A percentile compares a stretch with the other conserved stretches of the same genome.
These are phyloP conservation scores for Mollisia scopiformis DNA, from an alignment of 2,329 filamentous ascomycete genomes.

Conservation along the genomic window DNA sequence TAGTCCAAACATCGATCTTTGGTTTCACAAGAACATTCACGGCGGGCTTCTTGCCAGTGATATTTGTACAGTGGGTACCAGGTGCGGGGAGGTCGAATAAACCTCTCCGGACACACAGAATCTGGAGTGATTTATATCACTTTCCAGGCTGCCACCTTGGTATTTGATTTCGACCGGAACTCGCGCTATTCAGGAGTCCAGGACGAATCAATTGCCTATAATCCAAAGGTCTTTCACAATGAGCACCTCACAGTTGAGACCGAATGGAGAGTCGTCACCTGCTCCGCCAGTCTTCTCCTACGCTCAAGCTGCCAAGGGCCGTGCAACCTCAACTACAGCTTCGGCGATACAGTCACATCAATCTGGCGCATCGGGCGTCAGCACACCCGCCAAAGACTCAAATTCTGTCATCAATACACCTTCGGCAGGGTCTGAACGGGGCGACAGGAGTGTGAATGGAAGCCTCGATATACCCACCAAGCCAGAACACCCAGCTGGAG, in stretches of 20 bases:
- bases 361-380: slow-evolving; percentile 34
- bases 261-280: slow-evolving; percentile 36
- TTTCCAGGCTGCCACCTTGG: slow-evolving; percentile 21
- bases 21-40: slow-evolving; percentile 5
- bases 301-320: slow-evolving; percentile 90
- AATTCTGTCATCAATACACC: slow-evolving; percentile 32
- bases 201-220: slow-evolving; percentile 6
- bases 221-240: slow-evolving; percentile 37
- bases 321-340: slow-evolving; percentile 39
- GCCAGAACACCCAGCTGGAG: slow-evolving; percentile 19
- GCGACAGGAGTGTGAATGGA: slow-evolving; percentile 31
- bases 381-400: slow-evolving; percentile 34
- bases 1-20: slow-evolving; percentile 4
- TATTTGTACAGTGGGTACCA: slow-evolving; percentile 21
- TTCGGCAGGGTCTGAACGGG: slow-evolving; percentile 29
- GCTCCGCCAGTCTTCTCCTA: slow-evolving; percentile 77
- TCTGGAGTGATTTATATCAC: slow-evolving; percentile 33
- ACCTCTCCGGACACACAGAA: slow-evolving; percentile 41
- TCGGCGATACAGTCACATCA: slow-evolving; percentile 34
- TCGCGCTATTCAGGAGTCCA: slow-evolving; percentile 15
- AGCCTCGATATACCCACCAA: slow-evolving; percentile 25
- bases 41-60: slow-evolving; percentile 5
- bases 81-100: slow-evolving; percentile 41
- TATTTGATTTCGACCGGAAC: slow-evolving; percentile 14
- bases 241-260: slow-evolving; percentile 42